Percentiles rank a stretch among this genome's conserved stretches.
Conservation (phyloP, 2,329 filamentous ascomycete species). For the Lasiodiplodia hormozganensis region DNA sequence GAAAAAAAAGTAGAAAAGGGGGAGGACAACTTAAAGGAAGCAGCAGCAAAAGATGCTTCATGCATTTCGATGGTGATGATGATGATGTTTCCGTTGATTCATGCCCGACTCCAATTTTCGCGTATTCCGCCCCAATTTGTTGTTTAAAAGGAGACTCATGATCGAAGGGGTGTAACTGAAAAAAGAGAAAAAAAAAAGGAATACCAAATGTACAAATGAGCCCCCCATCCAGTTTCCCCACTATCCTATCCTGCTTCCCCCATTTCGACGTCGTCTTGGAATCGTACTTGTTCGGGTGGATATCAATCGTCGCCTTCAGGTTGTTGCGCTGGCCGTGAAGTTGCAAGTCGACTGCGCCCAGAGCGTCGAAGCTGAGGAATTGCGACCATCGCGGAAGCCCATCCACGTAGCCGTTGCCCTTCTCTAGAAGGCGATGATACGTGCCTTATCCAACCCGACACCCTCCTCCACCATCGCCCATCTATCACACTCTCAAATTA, state of each 20-base stretch:
- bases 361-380: constrained; percentile 1
- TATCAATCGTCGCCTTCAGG: no score
- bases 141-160: background rate
- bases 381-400: constrained; percentile 5
- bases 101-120: background rate
- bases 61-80: background rate
- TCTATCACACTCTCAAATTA: constrained; percentile 15
- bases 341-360: background rate
- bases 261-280: background rate
- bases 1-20: background rate
- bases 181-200: background rate
- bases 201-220: background rate
- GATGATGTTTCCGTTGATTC: background rate
- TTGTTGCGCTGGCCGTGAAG: no score
- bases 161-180: background rate
- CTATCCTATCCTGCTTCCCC: background rate
- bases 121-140: background rate
- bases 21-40: background rate
- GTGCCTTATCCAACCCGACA: background rate
- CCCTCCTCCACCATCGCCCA: background rate
- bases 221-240: background rate
- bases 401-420: background rate
- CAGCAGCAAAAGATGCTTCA: background rate
- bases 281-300: background rate
- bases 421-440: background rate